These are phyloP conservation scores for Eragrostis curvula DNA, from an alignment of 176 grass and related monocot genomes.

Conservation along the genomic window DNA sequence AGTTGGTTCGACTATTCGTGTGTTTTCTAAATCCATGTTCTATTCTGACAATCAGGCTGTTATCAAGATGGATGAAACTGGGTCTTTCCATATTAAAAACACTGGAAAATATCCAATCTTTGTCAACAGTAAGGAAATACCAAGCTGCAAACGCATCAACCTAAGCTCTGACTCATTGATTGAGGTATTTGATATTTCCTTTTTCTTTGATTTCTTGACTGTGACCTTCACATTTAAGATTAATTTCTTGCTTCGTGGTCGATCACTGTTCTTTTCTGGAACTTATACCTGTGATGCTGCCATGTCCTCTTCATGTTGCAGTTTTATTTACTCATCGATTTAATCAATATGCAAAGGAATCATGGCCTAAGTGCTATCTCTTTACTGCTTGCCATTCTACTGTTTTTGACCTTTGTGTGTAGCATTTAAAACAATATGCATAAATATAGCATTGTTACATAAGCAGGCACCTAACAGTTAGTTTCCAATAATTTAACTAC, in stretches of 20 bases:
- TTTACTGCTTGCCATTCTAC: not conserved
- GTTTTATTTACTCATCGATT: constrained; percentile 8
- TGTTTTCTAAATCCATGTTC: constrained; percentile 28
- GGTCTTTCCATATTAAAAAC: constrained; percentile 89
- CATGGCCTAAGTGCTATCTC: not conserved
- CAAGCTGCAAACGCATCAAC: constrained; percentile 69
- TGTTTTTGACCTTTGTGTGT: not conserved
- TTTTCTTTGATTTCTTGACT: constrained; percentile 6
- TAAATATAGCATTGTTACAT: not conserved
- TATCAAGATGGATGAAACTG: constrained; percentile 93
- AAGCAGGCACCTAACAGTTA: constrained; percentile 9
- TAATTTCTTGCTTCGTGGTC: constrained; percentile 26
- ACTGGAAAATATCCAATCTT: constrained; percentile 85
- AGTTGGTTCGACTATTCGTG: constrained; percentile 1
- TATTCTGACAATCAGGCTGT: constrained; percentile 68
- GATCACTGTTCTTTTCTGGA: not conserved
- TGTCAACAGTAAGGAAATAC: constrained; percentile 95
- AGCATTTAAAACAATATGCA: not conserved
- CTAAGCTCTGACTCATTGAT: constrained; percentile 77
- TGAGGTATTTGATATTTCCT: constrained; percentile 56
- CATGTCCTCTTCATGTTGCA: constrained; percentile 8
- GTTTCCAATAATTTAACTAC: not conserved
- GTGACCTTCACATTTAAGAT: constrained; percentile 20
- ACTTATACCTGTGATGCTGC: not conserved
- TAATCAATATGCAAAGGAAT: not conserved